phyloP scores from a whole-genome alignment of 1,284 basidiomycete genomes.

The Testicularia cyperi region DNA sequence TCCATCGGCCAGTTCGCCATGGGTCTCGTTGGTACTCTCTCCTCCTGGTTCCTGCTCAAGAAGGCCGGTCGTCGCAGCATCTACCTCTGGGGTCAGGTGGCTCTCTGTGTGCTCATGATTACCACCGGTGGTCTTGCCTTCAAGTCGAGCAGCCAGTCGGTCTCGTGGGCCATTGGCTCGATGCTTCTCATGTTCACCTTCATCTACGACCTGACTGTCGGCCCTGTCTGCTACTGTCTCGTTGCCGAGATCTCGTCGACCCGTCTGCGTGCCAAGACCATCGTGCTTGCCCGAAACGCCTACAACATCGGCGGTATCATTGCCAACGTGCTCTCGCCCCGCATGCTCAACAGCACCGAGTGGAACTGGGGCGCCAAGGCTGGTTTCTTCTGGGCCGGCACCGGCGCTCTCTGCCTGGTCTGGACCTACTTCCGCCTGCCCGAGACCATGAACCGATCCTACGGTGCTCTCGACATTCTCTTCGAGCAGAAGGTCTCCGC shows the following conservation, averaged over 20 bases:
- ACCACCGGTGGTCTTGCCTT: slow-evolving; percentile 62
- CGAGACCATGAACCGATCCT: slow-evolving; percentile 61
- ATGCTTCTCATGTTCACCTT: slow-evolving; percentile 62
- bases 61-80: slow-evolving; percentile 62
- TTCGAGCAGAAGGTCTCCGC: slow-evolving; percentile 56
- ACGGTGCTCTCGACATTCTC: slow-evolving; percentile 61
- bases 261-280: slow-evolving; percentile 64
- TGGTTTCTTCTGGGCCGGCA: slow-evolving; percentile 61
- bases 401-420: slow-evolving; percentile 58
- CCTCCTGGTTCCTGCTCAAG: slow-evolving; percentile 61
- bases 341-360: slow-evolving; percentile 60
- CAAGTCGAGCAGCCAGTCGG: slow-evolving; percentile 8
- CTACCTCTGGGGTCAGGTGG: slow-evolving; percentile 62
- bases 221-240: slow-evolving; percentile 61
- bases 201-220: slow-evolving; percentile 59
- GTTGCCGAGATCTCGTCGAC: slow-evolving; percentile 63
- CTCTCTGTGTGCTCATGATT: slow-evolving; percentile 60
- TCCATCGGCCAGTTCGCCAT: slow-evolving; percentile 60
- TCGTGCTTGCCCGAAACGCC: slow-evolving; percentile 63
- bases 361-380: slow-evolving; percentile 62
- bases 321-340: slow-evolving; percentile 62
- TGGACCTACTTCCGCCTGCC: slow-evolving; percentile 58
- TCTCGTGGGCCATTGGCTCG: slow-evolving; percentile 60
- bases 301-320: slow-evolving; percentile 58
- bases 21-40: slow-evolving; percentile 59